Base-by-base conservation (phyloP, 2,329 filamentous ascomycete genomes). In the Aspergillus pseudoglaucus region DNA sequence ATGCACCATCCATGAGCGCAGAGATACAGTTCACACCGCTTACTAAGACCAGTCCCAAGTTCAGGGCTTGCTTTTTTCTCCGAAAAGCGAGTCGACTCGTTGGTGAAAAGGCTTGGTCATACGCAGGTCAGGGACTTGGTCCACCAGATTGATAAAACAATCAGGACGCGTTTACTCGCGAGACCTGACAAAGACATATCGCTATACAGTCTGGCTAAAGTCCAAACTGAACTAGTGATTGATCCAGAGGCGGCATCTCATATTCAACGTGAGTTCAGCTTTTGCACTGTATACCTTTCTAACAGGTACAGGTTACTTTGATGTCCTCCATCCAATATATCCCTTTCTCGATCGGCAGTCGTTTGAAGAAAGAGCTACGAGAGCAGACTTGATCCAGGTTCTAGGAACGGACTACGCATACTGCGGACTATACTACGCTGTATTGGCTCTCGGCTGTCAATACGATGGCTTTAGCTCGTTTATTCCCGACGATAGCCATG, bases 381-480 rank as follows among this genome's bases (percentile, higher is more conserved):
- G 22, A 22, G 3, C 22, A 22, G 22, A 22, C 22, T 22, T 22
- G 4, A 1, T 22, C 22, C 22, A 22, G 3, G 22, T 22, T 22
- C 22, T 22, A 22, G 22, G 22, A 22, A 22, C 22, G 6, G 22
- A 22, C n/a, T 17, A 42, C 69, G 63, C 59, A 23, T 74, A 72
- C 53, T 73, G 74, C 48, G 59, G 63, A 1, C 58, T 74, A 1
- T 74, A 73, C 50, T 56, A 71, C 3, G 49, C 58, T 8, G 47
- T 63, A 14, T 50, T 72, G 3, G 69, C 70, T 2, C 50, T 72
- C 1, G 70, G 69, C 4, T 67, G 61, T 22, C 66, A 66, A 44
- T 61, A 67, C 27, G 49, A 59, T 12, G 59, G 57, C 5, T 62
- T 63, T 4, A 67, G 64, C 1, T 64, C 59, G 33, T 74, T 71